Conservation (phyloP, 768 basidiomycete genomes). For the Kwoniella pini region DNA sequence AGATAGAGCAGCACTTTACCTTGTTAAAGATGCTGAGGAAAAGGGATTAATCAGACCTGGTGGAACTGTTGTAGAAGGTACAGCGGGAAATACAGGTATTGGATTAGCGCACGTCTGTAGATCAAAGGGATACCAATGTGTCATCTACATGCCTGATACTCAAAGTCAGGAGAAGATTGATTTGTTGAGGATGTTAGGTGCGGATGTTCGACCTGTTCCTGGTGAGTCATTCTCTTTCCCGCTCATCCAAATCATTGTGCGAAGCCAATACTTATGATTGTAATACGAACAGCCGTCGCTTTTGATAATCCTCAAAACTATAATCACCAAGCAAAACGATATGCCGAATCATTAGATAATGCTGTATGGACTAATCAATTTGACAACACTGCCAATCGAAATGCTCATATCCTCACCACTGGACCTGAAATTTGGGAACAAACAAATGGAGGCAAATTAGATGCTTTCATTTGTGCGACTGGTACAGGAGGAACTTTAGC, state of each 20-base stretch:
- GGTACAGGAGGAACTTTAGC: conserved; percentile 96
- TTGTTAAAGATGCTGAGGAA: conserved; percentile 82
- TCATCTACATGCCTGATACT: conserved; percentile 98
- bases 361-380: conserved; percentile 98
- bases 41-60: conserved; percentile 83
- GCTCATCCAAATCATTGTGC: no score
- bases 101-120: conserved; percentile 84
- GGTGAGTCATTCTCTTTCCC: conserved; percentile 54
- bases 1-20: conserved; percentile 89
- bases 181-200: conserved; percentile 92
- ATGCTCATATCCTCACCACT: conserved; percentile 82
- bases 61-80: conserved; percentile 97
- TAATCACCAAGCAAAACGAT: conserved; percentile 91
- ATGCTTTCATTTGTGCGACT: conserved; percentile 91
- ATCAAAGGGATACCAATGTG: conserved; percentile 89
- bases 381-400: conserved; percentile 89
- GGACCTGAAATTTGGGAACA: conserved; percentile 98
- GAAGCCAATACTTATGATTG: no score
- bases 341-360: conserved; percentile 70
- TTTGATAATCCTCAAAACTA: conserved; percentile 95
- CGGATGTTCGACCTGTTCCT: conserved; percentile 93
- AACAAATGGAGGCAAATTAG: conserved; percentile 66
- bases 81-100: conserved; percentile 97
- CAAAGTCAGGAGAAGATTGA: conserved; percentile 99
- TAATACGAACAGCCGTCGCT: conserved; percentile 65